These are phyloP conservation scores for Jackrogersella minutella DNA, from an alignment of 495 filamentous ascomycete species.

Conservation along the genomic window DNA sequence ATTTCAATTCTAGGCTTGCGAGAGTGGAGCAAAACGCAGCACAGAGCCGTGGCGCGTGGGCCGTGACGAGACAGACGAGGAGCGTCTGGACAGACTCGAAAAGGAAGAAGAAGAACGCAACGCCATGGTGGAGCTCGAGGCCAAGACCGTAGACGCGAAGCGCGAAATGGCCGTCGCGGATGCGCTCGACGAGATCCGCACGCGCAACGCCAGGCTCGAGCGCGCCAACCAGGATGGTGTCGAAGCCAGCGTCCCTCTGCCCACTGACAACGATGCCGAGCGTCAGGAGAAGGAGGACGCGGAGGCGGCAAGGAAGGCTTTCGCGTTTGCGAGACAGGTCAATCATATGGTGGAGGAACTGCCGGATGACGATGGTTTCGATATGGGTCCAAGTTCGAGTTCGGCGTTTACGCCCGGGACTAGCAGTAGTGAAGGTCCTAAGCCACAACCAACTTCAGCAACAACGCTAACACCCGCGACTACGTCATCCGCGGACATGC, in stretches of 20 bases:
- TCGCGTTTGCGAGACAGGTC: slow-evolving; percentile 63
- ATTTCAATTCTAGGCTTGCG: slow-evolving; percentile 56
- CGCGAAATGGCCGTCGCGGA: slow-evolving; percentile 97
- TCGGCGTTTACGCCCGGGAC: slow-evolving; percentile 37
- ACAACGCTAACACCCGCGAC: slow-evolving; percentile 2
- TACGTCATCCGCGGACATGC: slow-evolving; percentile 46
- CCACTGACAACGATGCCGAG: slow-evolving; percentile 65
- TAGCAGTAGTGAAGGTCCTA: slow-evolving; percentile 2
- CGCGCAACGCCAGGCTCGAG: slow-evolving; percentile 86
- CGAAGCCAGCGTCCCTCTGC: slow-evolving; percentile 51
- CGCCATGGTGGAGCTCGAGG: slow-evolving; percentile 89
- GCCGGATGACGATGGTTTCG: slow-evolving; percentile 49
- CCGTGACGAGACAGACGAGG: slow-evolving; percentile 81
- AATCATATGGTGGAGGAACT: slow-evolving; percentile 59
- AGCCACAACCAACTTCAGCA: background rate
- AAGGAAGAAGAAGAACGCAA: slow-evolving; percentile 81
- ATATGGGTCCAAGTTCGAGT: slow-evolving; percentile 19
- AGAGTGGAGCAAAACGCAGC: slow-evolving; percentile 85
- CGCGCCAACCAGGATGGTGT: slow-evolving; percentile 69
- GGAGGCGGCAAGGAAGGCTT: slow-evolving; percentile 83
- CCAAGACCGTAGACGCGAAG: slow-evolving; percentile 89
- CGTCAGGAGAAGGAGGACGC: slow-evolving; percentile 82
- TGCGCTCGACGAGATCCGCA: slow-evolving; percentile 92
- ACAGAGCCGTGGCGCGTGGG: slow-evolving; percentile 86
- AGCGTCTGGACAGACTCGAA: slow-evolving; percentile 85